Evolutionary conservation across 2,329 filamentous ascomycete species (phyloP), one percentile per base, ranked within the genome.

Genomic region (Aspergillus quadricinctus): DNA sequence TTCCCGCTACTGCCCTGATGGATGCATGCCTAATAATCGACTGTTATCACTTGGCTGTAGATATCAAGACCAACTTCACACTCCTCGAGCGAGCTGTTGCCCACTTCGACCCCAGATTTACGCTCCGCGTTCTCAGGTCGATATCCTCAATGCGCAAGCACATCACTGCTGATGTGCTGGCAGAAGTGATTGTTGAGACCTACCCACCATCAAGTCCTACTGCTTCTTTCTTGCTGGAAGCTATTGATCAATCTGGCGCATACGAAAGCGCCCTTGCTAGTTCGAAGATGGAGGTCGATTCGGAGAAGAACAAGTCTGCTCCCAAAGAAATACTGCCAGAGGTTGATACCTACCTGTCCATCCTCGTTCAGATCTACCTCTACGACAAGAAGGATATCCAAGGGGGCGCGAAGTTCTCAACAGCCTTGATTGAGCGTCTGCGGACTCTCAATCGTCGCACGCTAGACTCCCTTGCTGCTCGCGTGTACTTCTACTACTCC

Each of bases 401-500:
- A 72, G 84, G 85, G 61, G 94, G 94, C 54, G 87, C 87, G 62
- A 83, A 89, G 58, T 96, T 97, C 77, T 97, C 94, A 29, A 85
- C 85, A 64, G 85, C 86, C 66, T 82, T 99, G 53, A 86, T 92
- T 52, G 89, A 93, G 70, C 88, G 88, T 71, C 88, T 97, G 72
- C 91, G 95, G 69, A 83, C 86, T 53, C 82, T 96, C 72, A 99
- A 99, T 80, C 89, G 94, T 61, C 88, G 94, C 66, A 97, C 94
- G 25, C 80, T 99, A 60, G 94, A 99, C 75, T 92, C 92, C 50
- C 85, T 99, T 57, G 90, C 92, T 57, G 92, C 93, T 63, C 95
- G 95, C 76, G 92, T 93, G 61, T 99, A 97, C 82, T 97, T 97
- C 78, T 99, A 99, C 81, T 96, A 91, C 78, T 91, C 91, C 25